Conservation (phyloP, 805 yeast species). For the Spathaspora boniae region DNA sequence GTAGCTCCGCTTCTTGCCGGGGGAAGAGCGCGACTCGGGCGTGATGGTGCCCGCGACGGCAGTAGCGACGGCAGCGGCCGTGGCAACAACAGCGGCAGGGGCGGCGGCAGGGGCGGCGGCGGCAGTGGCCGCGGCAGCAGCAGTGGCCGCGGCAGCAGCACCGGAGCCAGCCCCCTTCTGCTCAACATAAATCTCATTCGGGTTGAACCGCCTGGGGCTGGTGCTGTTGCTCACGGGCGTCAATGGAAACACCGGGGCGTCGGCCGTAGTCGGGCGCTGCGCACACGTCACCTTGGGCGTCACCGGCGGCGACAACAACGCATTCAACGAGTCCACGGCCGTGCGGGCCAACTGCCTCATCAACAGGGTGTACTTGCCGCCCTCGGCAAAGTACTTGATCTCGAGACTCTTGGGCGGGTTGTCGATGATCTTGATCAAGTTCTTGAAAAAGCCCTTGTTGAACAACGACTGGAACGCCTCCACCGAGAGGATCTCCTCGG, state of each 20-base stretch:
- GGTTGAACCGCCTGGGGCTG: conserved; percentile 14
- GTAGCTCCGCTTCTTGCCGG: conserved; percentile 10
- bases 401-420: conserved; percentile 47
- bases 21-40: conserved; percentile 8
- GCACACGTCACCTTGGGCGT: conserved; percentile 25
- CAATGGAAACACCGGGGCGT: conserved; percentile 18
- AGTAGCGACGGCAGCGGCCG: background rate
- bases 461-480: conserved; percentile 16
- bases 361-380: conserved; percentile 30
- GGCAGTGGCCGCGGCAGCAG: conserved; percentile 1
- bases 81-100: background rate
- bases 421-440: conserved; percentile 32
- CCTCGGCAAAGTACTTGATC: conserved; percentile 41
- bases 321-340: conserved; percentile 24
- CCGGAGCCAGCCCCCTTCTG: background rate
- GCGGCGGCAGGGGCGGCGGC: background rate
- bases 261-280: conserved; percentile 4
- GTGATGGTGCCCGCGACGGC: conserved; percentile 5
- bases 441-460: conserved; percentile 13
- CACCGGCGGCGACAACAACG: conserved; percentile 19
- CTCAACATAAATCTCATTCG: conserved; percentile 1
- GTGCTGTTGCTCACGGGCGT: conserved; percentile 25
- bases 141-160: conserved; percentile 1
- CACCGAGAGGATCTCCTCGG: conserved; percentile 17
- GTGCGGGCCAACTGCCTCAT: conserved; percentile 34